Evolutionary conservation across 345 rosid species (phyloP).

Genomic region (Lepidium sativum): DNA sequence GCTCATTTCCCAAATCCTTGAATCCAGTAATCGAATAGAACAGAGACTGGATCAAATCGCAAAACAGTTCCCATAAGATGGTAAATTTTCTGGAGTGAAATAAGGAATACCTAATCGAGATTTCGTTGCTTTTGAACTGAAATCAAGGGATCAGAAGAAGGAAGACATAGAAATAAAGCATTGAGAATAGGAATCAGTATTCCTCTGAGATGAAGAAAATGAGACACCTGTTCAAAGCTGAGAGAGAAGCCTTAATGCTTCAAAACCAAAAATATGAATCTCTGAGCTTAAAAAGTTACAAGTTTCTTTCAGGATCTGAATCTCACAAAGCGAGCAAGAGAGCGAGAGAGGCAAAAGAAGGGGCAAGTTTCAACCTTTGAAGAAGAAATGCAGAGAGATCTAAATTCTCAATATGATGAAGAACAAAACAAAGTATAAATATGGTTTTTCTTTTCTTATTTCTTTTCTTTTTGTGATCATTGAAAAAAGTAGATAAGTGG

Average conservation of each 20-base stretch:
- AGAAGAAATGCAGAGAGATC: constrained; percentile 20
- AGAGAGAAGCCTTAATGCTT: constrained; percentile 5
- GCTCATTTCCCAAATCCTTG: neutral
- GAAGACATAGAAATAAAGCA: neutral
- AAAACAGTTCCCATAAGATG: neutral
- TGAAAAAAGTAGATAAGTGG: constrained; percentile 19
- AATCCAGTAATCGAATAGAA: neutral
- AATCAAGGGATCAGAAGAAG: neutral
- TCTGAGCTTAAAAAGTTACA: neutral
- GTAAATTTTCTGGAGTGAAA: neutral
- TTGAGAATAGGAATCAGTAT: neutral
- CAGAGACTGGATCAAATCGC: neutral
- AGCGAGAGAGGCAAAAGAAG: neutral
- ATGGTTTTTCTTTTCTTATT: neutral
- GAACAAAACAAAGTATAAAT: constrained; percentile 3
- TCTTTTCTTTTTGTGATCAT: neutral
- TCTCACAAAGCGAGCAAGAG: neutral
- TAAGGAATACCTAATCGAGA: constrained; percentile 7
- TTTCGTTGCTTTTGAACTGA: neutral
- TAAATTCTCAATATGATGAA: neutral
- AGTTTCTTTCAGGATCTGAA: constrained; percentile 14
- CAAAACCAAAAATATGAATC: neutral
- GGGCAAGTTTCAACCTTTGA: neutral
- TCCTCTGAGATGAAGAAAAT: neutral
- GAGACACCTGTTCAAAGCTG: neutral